Evolutionary conservation across 495 filamentous ascomycete species (phyloP), one percentile per base, ranked within the genome.

Genomic region (Xylaria acuta): DNA sequence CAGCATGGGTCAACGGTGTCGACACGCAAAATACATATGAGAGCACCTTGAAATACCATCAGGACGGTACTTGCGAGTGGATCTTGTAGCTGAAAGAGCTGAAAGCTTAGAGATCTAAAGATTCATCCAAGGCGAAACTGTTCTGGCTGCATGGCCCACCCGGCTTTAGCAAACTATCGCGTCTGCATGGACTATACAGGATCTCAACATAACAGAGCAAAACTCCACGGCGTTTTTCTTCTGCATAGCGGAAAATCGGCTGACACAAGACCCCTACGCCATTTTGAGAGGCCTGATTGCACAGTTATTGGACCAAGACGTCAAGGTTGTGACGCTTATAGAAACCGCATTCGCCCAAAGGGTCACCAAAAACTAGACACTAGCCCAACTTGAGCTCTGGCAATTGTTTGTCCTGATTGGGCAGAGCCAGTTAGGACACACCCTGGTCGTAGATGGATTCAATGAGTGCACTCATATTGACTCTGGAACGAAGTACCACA

Each of bases 401-500:
- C 49, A 53, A 53, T 16, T 53, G 49, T 53, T 53, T 53, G 49
- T 53, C 9, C n/a, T 27, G 49, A 53, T 53, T 27, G 49, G 49
- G 27, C 49, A 53, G 49, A 12, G 49, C 14, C 9, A 16, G 7
- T 16, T 53, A 3, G 49, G 49, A 11, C 14, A 14, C 49, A 27
- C 49, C 22, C 49, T 53, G 49, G 49, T 53, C n/a, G 49, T 53
- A 11, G 49, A 27, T 27, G 49, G 49, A 16, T 53, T 49, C 18
- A 16, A 49, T 7, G 45, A 49, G 45, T 49, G 45, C n/a, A 49
- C 45, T 6, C 45, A 49, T 9, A 49, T 49, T 7, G 18, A 49
- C 7, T 49, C 45, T n/a, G 18, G 18, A 5, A 49, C 45, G 9
- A 49, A 53, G 14, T 53, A 53, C 49, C 49, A 53, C 14, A 53